These are phyloP conservation scores for Aspergillus pseudonomiae DNA, from an alignment of 2,329 filamentous ascomycete genomes.

Conservation along the genomic window DNA sequence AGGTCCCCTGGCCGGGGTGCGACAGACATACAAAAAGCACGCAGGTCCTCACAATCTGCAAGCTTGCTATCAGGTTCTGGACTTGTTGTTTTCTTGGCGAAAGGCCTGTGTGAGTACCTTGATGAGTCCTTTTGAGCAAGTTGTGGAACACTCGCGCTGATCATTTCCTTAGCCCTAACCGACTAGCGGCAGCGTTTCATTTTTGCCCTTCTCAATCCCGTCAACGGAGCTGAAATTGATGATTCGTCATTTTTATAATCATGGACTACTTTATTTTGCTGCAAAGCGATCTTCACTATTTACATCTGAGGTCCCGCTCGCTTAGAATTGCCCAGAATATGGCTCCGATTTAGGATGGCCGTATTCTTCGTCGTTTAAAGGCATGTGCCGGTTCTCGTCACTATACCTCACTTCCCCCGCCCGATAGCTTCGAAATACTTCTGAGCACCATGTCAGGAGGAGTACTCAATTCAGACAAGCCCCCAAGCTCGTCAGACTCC, in stretches of 20 bases:
- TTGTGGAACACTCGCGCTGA: constrained; percentile 18
- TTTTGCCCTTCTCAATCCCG: not conserved
- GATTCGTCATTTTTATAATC: not conserved
- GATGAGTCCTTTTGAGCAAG: constrained; percentile 35
- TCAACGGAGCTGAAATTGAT: not conserved
- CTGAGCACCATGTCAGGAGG: constrained; percentile 7
- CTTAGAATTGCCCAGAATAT: constrained; percentile 2
- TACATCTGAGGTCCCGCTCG: not conserved
- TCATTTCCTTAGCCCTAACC: constrained; percentile 17
- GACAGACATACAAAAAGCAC: not conserved
- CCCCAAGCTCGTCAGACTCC: constrained; percentile 5
- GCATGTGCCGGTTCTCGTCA: not conserved
- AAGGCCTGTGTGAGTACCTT: constrained; percentile 23
- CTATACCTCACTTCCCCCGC: not conserved
- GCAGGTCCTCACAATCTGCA: constrained; percentile 8
- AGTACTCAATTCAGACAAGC: constrained; percentile 4
- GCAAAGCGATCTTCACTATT: not conserved
- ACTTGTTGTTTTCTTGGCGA: constrained; percentile 4
- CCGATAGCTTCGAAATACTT: not conserved
- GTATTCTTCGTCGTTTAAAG: not conserved
- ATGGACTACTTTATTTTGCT: not conserved
- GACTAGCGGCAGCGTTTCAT: not conserved
- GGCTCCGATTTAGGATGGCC: not conserved
- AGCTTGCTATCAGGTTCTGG: not conserved
- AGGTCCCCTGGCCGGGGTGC: constrained; percentile 9